Evolutionary conservation across 768 basidiomycete genomes (phyloP), one percentile per base, ranked within the genome.

Genomic region (Mycena olivaceomarginata): DNA sequence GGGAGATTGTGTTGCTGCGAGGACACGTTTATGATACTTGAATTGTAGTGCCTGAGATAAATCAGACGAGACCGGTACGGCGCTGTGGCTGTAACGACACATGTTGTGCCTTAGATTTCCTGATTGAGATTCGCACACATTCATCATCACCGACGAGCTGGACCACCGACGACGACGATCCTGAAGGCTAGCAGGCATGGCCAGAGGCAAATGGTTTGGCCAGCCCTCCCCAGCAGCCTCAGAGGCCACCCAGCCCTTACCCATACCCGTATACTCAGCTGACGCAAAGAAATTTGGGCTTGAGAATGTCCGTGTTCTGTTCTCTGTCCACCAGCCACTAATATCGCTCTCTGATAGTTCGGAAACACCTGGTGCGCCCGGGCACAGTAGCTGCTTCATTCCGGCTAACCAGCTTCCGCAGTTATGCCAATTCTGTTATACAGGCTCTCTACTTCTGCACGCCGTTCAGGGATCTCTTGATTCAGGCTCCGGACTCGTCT

Each of bases 361-460:
- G 97, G 97, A 53, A 99, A 99, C 84, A 99, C 97, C 63, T 99
- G 98, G 97, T 97, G 79, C 81, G 90, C n/a, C 22, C 43, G 65
- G 48, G 53, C 62, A 48, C 53, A 16, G 4, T 9, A n/a, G 40
- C 20, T 31, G 20, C 60, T n/a, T 46, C 57, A 41, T 60, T 37
- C 70, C 77, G 59, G 75, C 82, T 83, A 68, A 84, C 81, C 66
- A 70, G 11, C 63, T 43, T 78, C 41, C 69, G 74, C 84, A 97
- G 97, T 87, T 99, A 99, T 86, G 97, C 95, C 88, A 99, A 99
- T 86, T 98, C 98, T n/a, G 97, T 99, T 31, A 90, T 99, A 18
- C 98, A 99, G 85, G 94, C 98, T 0, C 92, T 99, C 71, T 99
- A 99, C 88, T 98, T 98, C 85, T 99, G 97, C 84, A 87, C 92